Evolutionary conservation across 1,139 yeast genomes (phyloP).

Genomic region (Pneumocystis canis): DNA sequence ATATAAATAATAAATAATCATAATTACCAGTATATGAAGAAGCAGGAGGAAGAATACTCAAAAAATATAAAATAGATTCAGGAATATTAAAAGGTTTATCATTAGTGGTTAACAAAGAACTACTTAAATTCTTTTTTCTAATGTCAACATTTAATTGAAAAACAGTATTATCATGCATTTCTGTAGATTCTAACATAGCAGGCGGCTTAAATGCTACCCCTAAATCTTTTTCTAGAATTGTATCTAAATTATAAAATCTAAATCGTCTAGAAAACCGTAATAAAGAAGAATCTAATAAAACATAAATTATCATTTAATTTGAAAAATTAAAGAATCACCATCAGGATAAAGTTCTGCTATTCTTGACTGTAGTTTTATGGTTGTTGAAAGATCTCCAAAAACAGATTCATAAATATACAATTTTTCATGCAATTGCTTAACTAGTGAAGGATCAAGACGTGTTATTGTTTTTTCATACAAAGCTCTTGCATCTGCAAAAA

Average conservation of each 20-base stretch:
- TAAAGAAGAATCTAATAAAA: constrained; percentile 31
- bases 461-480: constrained; percentile 55
- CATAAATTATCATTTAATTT: constrained; percentile 5
- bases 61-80: not conserved
- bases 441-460: constrained; percentile 26
- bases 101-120: not conserved
- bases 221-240: constrained; percentile 9
- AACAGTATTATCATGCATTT: not conserved
- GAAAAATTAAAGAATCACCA: constrained; percentile 19
- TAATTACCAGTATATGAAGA: not conserved
- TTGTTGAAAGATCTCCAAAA: constrained; percentile 53
- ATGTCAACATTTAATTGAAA: not conserved
- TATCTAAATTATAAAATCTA: constrained; percentile 25
- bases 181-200: not conserved
- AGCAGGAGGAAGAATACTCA: not conserved
- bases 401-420: constrained; percentile 41
- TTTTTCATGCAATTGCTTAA: constrained; percentile 33
- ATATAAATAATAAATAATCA: not conserved
- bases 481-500: constrained; percentile 42
- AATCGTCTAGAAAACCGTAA: constrained; percentile 32
- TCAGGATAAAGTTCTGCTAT: constrained; percentile 54
- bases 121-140: constrained; percentile 1
- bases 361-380: constrained; percentile 50
- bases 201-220: constrained; percentile 1
- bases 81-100: not conserved